A percentile compares a stretch with the other conserved stretches of the same genome.
Conservation (phyloP, 2,329 filamentous ascomycete genomes). For the Cladophialophora immunda region DNA sequence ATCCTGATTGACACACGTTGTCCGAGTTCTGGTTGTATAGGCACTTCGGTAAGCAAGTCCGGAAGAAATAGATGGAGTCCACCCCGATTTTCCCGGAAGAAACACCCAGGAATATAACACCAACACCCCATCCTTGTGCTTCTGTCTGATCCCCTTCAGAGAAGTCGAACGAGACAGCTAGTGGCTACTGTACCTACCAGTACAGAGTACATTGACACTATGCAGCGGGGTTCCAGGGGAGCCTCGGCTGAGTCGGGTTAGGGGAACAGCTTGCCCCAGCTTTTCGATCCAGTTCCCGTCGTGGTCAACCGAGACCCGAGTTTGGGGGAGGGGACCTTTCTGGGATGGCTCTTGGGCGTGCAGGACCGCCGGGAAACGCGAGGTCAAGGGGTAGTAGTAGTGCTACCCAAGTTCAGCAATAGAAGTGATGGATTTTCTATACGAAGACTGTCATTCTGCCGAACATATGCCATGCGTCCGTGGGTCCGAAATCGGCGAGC, state of each 20-base stretch:
- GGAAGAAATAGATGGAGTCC: not conserved
- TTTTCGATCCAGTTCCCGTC: constrained; percentile 15
- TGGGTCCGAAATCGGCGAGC: constrained; percentile 3
- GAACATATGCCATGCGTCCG: not conserved
- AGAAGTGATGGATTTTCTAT: not conserved
- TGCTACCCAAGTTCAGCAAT: not conserved
- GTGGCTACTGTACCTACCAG: no score
- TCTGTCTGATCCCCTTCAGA: not conserved
- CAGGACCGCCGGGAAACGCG: not conserved
- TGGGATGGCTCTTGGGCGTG: not conserved
- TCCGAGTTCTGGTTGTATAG: not conserved
- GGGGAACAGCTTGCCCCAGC: constrained; percentile 27
- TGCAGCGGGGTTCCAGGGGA: constrained; percentile 34
- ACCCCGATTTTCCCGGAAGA: not conserved
- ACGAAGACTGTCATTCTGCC: not conserved
- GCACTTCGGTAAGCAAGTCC: not conserved
- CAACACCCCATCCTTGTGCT: not conserved
- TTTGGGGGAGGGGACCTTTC: not conserved
- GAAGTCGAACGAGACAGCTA: not conserved
- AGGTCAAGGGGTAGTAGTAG: not conserved
- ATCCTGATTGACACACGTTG: constrained; percentile 7
- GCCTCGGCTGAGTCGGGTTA: constrained; percentile 20
- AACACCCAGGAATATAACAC: constrained; percentile 1
- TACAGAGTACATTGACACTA: no score
- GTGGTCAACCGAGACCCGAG: constrained; percentile 2